Evolutionary conservation across 2,329 filamentous ascomycete species (phyloP).

Genomic region (Paraphoma sp.): DNA sequence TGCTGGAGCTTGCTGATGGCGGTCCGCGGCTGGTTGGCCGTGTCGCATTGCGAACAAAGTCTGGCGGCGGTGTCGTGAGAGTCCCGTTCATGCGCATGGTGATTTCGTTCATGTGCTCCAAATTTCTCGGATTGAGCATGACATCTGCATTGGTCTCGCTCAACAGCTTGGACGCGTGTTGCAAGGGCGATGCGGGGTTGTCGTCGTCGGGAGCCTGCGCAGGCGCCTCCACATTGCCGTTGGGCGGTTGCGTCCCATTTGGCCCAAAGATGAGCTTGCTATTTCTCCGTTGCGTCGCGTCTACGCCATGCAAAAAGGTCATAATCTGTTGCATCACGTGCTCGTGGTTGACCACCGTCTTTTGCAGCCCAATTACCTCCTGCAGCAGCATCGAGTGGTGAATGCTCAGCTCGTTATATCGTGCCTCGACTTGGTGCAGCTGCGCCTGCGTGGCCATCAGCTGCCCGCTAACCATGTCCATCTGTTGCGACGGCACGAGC

Average conservation of each 20-base stretch:
- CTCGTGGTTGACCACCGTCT: slow-evolving; percentile 75
- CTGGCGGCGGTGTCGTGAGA: slow-evolving; percentile 64
- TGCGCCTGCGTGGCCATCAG: slow-evolving; percentile 91
- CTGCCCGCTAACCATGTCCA: slow-evolving; percentile 87
- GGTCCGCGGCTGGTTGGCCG: slow-evolving; percentile 54
- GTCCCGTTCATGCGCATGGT: slow-evolving; percentile 62
- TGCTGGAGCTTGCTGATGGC: slow-evolving; percentile 58
- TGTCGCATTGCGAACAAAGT: slow-evolving; percentile 56
- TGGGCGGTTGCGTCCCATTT: slow-evolving; percentile 47
- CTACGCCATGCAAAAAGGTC: slow-evolving; percentile 69
- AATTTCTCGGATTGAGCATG: slow-evolving; percentile 67
- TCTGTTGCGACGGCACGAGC: slow-evolving; percentile 82
- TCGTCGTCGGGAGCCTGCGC: slow-evolving; percentile 62
- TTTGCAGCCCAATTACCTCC: slow-evolving; percentile 69
- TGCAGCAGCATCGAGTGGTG: slow-evolving; percentile 70
- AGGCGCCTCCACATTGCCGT: slow-evolving; percentile 51
- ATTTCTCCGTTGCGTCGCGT: slow-evolving; percentile 68
- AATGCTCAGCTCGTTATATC: slow-evolving; percentile 78
- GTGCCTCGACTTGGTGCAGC: slow-evolving; percentile 83
- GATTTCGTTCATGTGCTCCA: slow-evolving; percentile 70
- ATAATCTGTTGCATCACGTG: slow-evolving; percentile 75
- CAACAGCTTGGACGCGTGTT: slow-evolving; percentile 71
- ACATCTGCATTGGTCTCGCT: slow-evolving; percentile 70
- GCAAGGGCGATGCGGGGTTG: slow-evolving; percentile 70
- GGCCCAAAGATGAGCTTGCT: slow-evolving; percentile 56